Evolutionary conservation across 306 rosid genomes (phyloP).

Genomic region (Trifolium subterraneum): DNA sequence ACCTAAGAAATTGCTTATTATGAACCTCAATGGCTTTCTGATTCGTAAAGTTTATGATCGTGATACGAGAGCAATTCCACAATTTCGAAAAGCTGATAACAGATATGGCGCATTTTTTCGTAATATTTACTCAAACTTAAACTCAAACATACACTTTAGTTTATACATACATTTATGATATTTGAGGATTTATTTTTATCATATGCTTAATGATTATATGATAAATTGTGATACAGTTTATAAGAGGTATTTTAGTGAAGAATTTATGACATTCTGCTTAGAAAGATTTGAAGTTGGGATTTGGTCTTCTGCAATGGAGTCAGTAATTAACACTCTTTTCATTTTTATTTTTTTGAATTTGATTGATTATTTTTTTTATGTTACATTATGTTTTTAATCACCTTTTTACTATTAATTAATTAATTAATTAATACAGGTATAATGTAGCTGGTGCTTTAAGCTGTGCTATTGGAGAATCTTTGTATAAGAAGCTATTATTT

Average conservation of each 20-base stretch:
- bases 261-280: constrained; percentile 46
- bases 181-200: not conserved
- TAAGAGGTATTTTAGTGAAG: constrained; percentile 35
- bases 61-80: not conserved
- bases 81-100: not conserved
- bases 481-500: constrained; percentile 2
- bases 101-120: not conserved
- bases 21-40: constrained; percentile 33
- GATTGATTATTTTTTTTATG: not conserved
- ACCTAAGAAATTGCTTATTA: constrained; percentile 38
- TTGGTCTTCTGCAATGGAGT: constrained; percentile 51
- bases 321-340: not conserved
- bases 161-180: not conserved
- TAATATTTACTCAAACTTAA: constrained; percentile 1
- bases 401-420: not conserved
- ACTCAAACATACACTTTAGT: not conserved
- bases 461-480: constrained; percentile 9
- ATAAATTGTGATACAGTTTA: constrained; percentile 30
- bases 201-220: not conserved
- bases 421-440: constrained; percentile 5
- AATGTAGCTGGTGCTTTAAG: constrained; percentile 16
- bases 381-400: not conserved
- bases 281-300: constrained; percentile 53
- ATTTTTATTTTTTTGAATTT: not conserved
- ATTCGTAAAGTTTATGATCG: not conserved